A percentile compares a stretch with the other conserved stretches of the same genome.
These are phyloP conservation scores for Rhodamnia rubescens DNA, from an alignment of 345 rosid genomes.

Conservation along the genomic window DNA sequence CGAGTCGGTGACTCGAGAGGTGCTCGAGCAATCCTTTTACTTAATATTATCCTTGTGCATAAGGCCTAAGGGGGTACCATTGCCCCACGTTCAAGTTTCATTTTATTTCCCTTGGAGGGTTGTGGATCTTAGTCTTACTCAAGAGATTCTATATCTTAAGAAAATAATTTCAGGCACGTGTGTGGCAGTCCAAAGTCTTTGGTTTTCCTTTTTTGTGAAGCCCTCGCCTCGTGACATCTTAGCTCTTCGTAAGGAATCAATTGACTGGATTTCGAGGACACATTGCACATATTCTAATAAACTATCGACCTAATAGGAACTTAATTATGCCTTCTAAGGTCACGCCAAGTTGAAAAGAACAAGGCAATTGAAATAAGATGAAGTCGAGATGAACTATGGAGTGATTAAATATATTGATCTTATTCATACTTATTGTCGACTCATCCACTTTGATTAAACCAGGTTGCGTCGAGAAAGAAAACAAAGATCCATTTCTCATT, in stretches of 20 bases:
- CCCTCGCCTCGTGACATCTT: not conserved
- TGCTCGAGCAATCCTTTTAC: not conserved
- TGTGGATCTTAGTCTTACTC: not conserved
- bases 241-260: not conserved
- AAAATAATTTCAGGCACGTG: not conserved
- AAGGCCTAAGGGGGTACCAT: not conserved
- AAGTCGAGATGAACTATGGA: not conserved
- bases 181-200: not conserved
- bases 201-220: not conserved
- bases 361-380: not conserved
- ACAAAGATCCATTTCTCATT: not conserved
- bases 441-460: not conserved
- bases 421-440: not conserved
- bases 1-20: not conserved
- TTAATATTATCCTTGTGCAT: not conserved
- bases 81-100: not conserved
- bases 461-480: not conserved
- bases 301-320: not conserved
- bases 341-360: not conserved
- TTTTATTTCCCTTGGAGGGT: not conserved
- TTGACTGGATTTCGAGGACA: not conserved
- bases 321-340: not conserved
- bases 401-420: not conserved
- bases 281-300: not conserved
- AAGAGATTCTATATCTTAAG: not conserved